Evolutionary conservation across 2,329 filamentous ascomycete species (phyloP).

Genomic region (Colletotrichum sansevieriae): DNA sequence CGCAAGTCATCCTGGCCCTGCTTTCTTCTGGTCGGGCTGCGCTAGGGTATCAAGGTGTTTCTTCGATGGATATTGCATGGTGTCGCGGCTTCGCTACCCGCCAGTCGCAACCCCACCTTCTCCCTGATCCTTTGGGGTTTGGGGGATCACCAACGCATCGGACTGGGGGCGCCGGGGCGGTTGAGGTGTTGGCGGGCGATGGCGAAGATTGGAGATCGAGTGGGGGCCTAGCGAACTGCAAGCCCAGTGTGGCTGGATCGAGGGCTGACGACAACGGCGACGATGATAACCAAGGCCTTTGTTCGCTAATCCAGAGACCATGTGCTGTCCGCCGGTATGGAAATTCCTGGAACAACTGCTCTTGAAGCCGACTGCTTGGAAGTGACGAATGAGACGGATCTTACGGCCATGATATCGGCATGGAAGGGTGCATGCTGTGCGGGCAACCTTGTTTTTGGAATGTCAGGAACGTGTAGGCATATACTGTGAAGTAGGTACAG

Average conservation of each 20-base stretch:
- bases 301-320: not conserved
- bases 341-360: not conserved
- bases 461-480: not conserved
- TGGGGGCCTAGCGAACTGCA: not conserved
- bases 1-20: not conserved
- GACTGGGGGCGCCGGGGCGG: conserved; percentile 19
- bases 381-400: conserved; percentile 19
- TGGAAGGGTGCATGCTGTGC: conserved; percentile 10
- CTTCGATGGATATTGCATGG: conserved; percentile 10
- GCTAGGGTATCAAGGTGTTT: conserved; percentile 5
- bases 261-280: conserved; percentile 2
- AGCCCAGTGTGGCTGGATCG: not conserved
- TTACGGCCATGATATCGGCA: conserved; percentile 19
- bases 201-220: conserved; percentile 10
- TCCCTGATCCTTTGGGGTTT: conserved; percentile 21
- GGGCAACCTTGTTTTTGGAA: not conserved
- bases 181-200: not conserved
- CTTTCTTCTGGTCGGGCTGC: conserved; percentile 21
- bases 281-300: conserved; percentile 13
- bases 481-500: not conserved
- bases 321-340: not conserved
- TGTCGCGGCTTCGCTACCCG: not conserved
- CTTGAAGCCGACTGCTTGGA: conserved; percentile 7
- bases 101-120: conserved; percentile 18
- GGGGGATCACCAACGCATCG: conserved; percentile 31